Base-by-base conservation (phyloP, 441 rosid genomes). In the Gossypium lobatum region DNA sequence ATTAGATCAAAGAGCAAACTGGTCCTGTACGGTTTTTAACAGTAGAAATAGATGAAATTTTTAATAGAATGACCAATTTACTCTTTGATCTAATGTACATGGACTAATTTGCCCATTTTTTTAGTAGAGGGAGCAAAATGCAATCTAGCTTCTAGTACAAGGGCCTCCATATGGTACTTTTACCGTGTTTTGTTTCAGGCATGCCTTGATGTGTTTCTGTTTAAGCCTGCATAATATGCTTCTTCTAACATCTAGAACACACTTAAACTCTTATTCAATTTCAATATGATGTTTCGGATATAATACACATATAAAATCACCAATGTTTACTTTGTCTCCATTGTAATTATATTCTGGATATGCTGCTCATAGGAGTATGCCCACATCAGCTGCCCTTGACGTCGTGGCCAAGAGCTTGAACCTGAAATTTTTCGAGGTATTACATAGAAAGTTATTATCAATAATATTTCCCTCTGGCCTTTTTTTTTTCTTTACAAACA, bases 381-480 rank as follows among this genome's bases (percentile, higher is more conserved):
- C 99, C 28, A 95, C 97, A 55, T 93, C 98, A 71, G 97, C 98
- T 80, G 98, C 97, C 55, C 96, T 93, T 73, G 98, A 95, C 85
- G 94, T 95, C 63, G 99, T 95, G 37, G 98, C 97, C 62, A 85
- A 89, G 78, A 78, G 86, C 82, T 81, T 95, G 75, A 86, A 86
- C 65, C 85, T 95, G 85, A 91, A 93, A 77, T 95, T 95, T 76
- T 93, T 95, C 84, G 99, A 95, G 99, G 98, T 93, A 85, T 37
- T 50, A 8, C 66, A 6, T 58, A 18, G 75, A 42, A 17, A 48
- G 8, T 64, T 9, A 58, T 26, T 16, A 77, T 39, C 66, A 14
- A 14, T 64, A 17, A 45, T 70, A 25, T 68, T 4, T 74, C 16
- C 48, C 59, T 6, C 7, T n/a, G 57, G 75, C 74, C 73, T 25